Evolutionary conservation across 345 rosid species (phyloP), one percentile per base, ranked within the genome.

Genomic region (Reutealis trisperma): DNA sequence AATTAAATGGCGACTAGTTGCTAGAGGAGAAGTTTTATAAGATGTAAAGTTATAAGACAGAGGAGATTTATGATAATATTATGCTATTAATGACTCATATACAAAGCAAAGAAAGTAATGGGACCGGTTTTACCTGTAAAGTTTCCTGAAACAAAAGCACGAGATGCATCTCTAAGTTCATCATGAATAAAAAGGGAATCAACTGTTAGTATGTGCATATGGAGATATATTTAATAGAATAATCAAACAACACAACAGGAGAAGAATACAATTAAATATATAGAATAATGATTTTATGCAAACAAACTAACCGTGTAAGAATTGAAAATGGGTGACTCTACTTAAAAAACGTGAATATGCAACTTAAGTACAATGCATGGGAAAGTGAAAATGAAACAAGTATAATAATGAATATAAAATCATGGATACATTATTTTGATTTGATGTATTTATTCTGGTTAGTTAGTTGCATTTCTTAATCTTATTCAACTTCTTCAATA

Each of bases 121-220:
- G 22, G 44, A 61, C 8, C 16, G 68, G 14, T 12, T 42, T 71
- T 88, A 95, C 99, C 98, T 85, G 98, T 89, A 74, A 95, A 95
- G 78, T 95, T 95, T 68, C 98, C 98, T n/a, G 98, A 93, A 81
- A 96, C 90, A 81, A 93, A 93, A 63, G 97, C 96, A 64, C 94
- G 96, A 69, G 97, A 92, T 84, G 99, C 98, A 52, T 96, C 97
- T 86, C 97, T 92, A 85, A 65, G 61, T 74, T 37, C 37, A 80
- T 63, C 71, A 76, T 68, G 61, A 79, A 85, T 34, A 63, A 79
- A 24, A 72, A 78, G 32, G 15, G 65, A 72, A 75, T 72, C 6
- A 73, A 59, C 21, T 64, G 79, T 83, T 73, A 84, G 81, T 68
- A 30, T 62, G 55, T 65, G 52, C 62, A 37, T 65, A 22, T 52